Conservation (phyloP, 2,329 filamentous ascomycete species). For the Calonectria henricotiae region DNA sequence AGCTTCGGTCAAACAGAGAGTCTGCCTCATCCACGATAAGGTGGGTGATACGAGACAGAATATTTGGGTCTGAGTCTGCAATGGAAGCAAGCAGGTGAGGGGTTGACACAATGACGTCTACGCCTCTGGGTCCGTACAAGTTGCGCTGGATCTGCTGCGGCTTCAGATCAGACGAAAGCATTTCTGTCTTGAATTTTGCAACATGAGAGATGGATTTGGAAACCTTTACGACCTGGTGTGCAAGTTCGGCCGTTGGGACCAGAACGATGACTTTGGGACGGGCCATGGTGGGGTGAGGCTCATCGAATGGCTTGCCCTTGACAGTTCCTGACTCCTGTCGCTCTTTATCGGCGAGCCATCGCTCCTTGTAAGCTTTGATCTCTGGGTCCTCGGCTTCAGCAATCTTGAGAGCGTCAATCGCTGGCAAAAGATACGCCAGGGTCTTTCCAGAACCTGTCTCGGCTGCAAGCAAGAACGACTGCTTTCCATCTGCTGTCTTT, state of each 20-base stretch:
- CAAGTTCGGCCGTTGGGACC: slow-evolving; percentile 93
- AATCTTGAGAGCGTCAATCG: slow-evolving; percentile 87
- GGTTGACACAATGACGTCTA: slow-evolving; percentile 90
- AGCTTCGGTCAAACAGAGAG: slow-evolving; percentile 94
- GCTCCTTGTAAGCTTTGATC: slow-evolving; percentile 72
- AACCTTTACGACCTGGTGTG: slow-evolving; percentile 86
- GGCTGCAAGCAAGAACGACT: slow-evolving; percentile 85
- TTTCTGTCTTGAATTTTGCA: slow-evolving; percentile 88
- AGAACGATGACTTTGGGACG: slow-evolving; percentile 89
- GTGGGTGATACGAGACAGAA: slow-evolving; percentile 92
- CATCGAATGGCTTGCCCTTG: slow-evolving; percentile 77
- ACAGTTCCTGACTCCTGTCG: slow-evolving; percentile 70
- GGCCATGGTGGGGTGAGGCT: slow-evolving; percentile 81
- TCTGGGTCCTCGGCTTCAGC: slow-evolving; percentile 76
- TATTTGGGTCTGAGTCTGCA: slow-evolving; percentile 89
- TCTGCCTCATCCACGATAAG: slow-evolving; percentile 96
- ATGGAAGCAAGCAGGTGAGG: slow-evolving; percentile 93
- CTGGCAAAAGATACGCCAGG: slow-evolving; percentile 89
- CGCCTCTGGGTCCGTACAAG: slow-evolving; percentile 84
- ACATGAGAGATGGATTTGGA: slow-evolving; percentile 88
- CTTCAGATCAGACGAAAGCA: slow-evolving; percentile 84
- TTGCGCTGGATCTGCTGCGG: slow-evolving; percentile 87
- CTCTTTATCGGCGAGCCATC: slow-evolving; percentile 70
- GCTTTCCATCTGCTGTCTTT: slow-evolving; percentile 60
- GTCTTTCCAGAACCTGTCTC: slow-evolving; percentile 99